Conservation (phyloP, 345 rosid species). For the Eutrema heterophyllum region DNA sequence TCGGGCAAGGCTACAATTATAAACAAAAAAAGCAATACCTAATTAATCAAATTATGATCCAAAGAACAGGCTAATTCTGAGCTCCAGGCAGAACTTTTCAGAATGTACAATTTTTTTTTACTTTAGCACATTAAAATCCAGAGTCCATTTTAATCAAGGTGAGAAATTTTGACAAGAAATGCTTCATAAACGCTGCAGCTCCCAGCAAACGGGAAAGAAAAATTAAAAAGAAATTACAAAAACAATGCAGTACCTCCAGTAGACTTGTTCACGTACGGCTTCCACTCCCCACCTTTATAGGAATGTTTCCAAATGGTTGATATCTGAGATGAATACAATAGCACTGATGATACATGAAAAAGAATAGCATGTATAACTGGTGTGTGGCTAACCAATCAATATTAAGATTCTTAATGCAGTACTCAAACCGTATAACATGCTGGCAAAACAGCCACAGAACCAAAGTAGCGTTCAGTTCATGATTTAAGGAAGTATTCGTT, state of each 20-base stretch:
- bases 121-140: neutral
- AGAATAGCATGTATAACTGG: neutral
- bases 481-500: neutral
- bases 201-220: neutral
- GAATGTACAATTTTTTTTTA: neutral
- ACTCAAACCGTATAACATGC: neutral
- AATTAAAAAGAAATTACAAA: neutral
- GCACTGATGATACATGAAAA: neutral
- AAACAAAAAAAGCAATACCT: neutral
- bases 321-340: constrained; percentile 43
- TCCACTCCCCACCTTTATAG: constrained; percentile 76
- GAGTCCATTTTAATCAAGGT: neutral
- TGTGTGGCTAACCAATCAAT: neutral
- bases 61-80: neutral
- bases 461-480: neutral
- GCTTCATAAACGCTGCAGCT: neutral
- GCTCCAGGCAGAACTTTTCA: neutral
- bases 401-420: neutral
- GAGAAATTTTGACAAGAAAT: neutral
- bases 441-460: constrained; percentile 5
- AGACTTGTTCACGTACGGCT: constrained; percentile 63
- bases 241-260: constrained; percentile 52
- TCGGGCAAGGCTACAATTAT: constrained; percentile 67
- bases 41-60: neutral
- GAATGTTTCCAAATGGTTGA: constrained; percentile 87